Base-by-base conservation (phyloP, 2,329 filamentous ascomycete genomes). In the Trichoderma oligosporum region DNA sequence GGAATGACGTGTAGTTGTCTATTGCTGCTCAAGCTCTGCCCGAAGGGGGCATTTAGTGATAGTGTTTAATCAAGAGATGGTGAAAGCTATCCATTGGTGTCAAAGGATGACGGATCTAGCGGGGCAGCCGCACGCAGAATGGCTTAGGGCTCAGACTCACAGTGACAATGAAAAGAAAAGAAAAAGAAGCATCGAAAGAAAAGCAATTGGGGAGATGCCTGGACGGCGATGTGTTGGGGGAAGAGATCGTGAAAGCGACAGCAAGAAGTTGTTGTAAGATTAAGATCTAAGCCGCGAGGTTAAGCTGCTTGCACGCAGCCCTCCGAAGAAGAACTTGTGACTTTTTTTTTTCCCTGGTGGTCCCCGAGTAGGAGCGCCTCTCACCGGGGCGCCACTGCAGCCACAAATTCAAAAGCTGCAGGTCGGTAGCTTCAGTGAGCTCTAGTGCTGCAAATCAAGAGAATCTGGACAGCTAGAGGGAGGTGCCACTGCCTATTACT, bases 41-140 rank as follows among this genome's bases (percentile, higher is more conserved):
- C 20, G 25, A 22, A 36, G 49, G 36, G 18, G 25, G 20, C 51
- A n/a, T n/a, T n/a, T n/a, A 54, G 51, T 45, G 51, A 54, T 31
- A 33, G 41, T 27, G 33, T 45, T 45, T 54, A 48, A 11, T 54
- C 48, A 36, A 46, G 41, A 47, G 41, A 47, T 33, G 56, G 48
- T 54, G 49, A 58, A 58, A 38, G 56, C 56, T 58, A 31, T 47
- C 33, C 48, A 53, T 44, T 46, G 48, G 56, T 35, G 56, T 58
- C 56, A 54, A 33, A 24, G 56, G 24, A 39, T 33, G 29, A 22
- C 22, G 41, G 41, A 46, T 29, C 41, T 36, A 27, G 56, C 56
- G 56, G 56, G 56, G 56, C 56, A 27, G 18, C 31, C 42, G 31
- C 46, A 12, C 25, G 22, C 22, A 51, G 5, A 8, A 29, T 12